Conservation (phyloP, 805 yeast genomes). For the Candida quercuum region DNA sequence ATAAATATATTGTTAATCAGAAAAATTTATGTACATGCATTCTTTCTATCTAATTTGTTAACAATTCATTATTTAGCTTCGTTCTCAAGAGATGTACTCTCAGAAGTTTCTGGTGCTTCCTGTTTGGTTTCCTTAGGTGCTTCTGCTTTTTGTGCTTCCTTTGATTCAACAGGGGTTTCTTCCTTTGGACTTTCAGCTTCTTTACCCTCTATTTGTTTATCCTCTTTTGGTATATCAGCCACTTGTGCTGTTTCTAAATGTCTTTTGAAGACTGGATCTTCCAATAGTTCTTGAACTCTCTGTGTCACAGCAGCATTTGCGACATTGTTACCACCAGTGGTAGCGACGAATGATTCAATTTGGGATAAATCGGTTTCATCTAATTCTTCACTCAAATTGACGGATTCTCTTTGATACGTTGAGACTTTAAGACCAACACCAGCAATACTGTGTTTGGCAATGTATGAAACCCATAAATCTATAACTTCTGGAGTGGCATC, state of each 20-base stretch:
- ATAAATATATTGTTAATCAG: no score
- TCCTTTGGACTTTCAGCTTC: not conserved
- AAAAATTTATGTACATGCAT: constrained; percentile 12
- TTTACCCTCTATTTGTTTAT: constrained; percentile 9
- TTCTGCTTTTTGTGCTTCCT: no score
- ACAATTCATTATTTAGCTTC: no score
- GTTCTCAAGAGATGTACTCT: no score
- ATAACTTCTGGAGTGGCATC: constrained; percentile 84
- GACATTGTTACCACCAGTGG: constrained; percentile 8
- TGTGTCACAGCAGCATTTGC: constrained; percentile 19
- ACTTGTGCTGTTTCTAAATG: constrained; percentile 24
- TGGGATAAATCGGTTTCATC: constrained; percentile 23
- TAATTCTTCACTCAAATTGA: constrained; percentile 38
- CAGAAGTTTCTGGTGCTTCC: no score
- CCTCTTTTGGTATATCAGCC: constrained; percentile 2
- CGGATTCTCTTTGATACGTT: constrained; percentile 49
- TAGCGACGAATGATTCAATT: constrained; percentile 4
- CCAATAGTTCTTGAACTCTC: constrained; percentile 66
- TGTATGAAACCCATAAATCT: constrained; percentile 73
- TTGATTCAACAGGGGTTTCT: no score
- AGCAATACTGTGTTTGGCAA: constrained; percentile 68
- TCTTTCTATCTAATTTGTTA: no score
- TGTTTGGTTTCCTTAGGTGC: no score
- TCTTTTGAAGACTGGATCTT: constrained; percentile 65
- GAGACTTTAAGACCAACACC: constrained; percentile 83